phyloP scores from a whole-genome alignment of 2,329 filamentous ascomycete species.

The Colletotrichum eremochloae region DNA sequence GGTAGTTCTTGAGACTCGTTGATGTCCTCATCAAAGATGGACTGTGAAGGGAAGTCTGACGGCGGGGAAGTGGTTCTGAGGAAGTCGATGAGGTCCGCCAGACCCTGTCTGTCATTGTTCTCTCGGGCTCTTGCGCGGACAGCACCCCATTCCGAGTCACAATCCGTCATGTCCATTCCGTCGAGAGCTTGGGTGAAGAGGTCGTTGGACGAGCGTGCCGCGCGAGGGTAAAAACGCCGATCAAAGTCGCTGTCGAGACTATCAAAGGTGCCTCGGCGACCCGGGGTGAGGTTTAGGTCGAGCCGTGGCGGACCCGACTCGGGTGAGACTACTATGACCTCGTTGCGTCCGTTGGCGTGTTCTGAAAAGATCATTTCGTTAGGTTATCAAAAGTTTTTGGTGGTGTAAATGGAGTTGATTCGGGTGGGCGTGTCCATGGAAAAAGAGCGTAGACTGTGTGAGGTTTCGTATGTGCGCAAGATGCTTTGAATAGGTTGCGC shows the following conservation, averaged over 20 bases:
- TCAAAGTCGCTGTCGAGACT: conserved; percentile 38
- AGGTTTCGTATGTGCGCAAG: conserved; percentile 10
- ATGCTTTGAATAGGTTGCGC: conserved; percentile 28
- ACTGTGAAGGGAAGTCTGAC: conserved; percentile 26
- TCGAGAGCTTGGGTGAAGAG: conserved; percentile 34
- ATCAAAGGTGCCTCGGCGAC: conserved; percentile 38
- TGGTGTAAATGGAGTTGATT: conserved; percentile 7
- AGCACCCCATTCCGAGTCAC: conserved; percentile 34
- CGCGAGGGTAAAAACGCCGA: conserved; percentile 28
- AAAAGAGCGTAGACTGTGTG: background rate
- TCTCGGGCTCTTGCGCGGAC: conserved; percentile 41
- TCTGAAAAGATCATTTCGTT: conserved; percentile 26
- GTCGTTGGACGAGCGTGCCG: conserved; percentile 40
- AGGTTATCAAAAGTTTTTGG: background rate
- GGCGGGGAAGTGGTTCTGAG: conserved; percentile 36
- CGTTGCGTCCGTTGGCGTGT: conserved; percentile 18
- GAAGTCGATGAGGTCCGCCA: conserved; percentile 43
- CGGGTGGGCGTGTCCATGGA: conserved; percentile 27
- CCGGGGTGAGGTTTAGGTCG: conserved; percentile 29
- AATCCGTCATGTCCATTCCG: conserved; percentile 20
- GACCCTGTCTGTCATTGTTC: conserved; percentile 36
- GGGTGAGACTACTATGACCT: conserved; percentile 41
- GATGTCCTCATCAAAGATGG: conserved; percentile 47
- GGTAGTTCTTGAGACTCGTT: conserved; percentile 47
- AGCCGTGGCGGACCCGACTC: conserved; percentile 37